Evolutionary conservation across 768 basidiomycete species (phyloP).

Genomic region (Boletellus sp.): DNA sequence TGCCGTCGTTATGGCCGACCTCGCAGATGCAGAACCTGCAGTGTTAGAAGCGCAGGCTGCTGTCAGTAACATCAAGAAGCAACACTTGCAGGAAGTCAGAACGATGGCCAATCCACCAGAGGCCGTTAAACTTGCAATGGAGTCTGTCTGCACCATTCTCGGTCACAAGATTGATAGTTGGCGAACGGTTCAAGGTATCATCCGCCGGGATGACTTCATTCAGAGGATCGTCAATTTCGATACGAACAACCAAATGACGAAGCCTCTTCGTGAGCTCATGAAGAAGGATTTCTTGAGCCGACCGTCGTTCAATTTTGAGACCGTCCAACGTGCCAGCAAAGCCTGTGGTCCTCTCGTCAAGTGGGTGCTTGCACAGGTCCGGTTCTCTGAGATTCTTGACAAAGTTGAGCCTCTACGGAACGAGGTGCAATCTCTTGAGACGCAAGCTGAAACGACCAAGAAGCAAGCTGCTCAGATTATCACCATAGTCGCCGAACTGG

Average conservation of each 20-base stretch:
- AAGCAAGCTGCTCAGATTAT: constrained; percentile 88
- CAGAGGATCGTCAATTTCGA: constrained; percentile 94
- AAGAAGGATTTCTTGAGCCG: constrained; percentile 89
- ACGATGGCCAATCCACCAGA: constrained; percentile 99
- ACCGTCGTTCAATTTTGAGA: constrained; percentile 92
- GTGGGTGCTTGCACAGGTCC: constrained; percentile 96
- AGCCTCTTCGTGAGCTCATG: constrained; percentile 83
- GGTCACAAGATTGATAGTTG: constrained; percentile 97
- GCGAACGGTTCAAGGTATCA: constrained; percentile 93
- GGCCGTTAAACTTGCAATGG: constrained; percentile 96
- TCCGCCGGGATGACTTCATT: constrained; percentile 96
- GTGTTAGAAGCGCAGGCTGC: constrained; percentile 92
- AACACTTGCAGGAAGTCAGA: constrained; percentile 94
- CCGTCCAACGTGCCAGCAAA: constrained; percentile 89
- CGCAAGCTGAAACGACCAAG: constrained; percentile 92
- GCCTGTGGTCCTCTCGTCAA: constrained; percentile 98
- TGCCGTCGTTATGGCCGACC: constrained; percentile 87
- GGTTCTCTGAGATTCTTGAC: constrained; percentile 95
- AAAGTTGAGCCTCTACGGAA: constrained; percentile 94
- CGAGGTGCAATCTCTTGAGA: constrained; percentile 90
- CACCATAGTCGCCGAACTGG: constrained; percentile 88
- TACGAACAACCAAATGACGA: constrained; percentile 87
- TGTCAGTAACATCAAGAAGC: constrained; percentile 95
- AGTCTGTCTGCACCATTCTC: constrained; percentile 93
- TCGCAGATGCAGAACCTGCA: constrained; percentile 97